Evolutionary conservation across 306 rosid genomes (phyloP).

Genomic region (Quercus ilex): DNA sequence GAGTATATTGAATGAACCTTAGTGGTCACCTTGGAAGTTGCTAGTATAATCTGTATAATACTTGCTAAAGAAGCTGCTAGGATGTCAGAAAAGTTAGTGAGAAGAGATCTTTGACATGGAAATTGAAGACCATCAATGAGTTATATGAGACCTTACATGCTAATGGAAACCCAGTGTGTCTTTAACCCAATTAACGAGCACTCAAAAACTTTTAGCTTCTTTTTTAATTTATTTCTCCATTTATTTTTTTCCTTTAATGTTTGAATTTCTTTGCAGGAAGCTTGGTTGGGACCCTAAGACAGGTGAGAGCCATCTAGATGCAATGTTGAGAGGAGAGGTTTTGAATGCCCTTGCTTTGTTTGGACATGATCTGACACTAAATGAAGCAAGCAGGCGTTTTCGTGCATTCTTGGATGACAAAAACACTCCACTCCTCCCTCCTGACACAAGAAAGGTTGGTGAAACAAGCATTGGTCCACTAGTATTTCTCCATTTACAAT

Average conservation of each 20-base stretch:
- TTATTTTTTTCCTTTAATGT: not conserved
- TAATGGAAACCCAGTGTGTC: not conserved
- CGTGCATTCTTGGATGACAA: constrained; percentile 71
- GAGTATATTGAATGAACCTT: too few species aligned
- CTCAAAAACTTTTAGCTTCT: not conserved
- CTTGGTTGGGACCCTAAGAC: constrained; percentile 95
- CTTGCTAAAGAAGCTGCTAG: not conserved
- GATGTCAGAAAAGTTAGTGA: not conserved
- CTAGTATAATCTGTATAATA: too few species aligned
- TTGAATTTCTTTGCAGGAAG: constrained; percentile 50
- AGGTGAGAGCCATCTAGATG: constrained; percentile 59
- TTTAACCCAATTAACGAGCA: not conserved
- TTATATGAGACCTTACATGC: not conserved
- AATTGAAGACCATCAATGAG: not conserved
- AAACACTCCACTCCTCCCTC: constrained; percentile 81
- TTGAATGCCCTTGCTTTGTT: constrained; percentile 70
- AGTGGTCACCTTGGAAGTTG: too few species aligned
- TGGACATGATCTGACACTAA: constrained; percentile 70
- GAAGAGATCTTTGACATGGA: not conserved
- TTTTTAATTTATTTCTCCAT: not conserved
- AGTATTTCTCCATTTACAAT: constrained; percentile 7
- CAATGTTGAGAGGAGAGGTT: constrained; percentile 94
- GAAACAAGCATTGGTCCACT: constrained; percentile 12
- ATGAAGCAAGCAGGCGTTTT: constrained; percentile 78
- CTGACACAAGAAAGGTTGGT: constrained; percentile 82